These are phyloP conservation scores for Candida quercuum DNA, from an alignment of 805 yeast species.

Conservation along the genomic window DNA sequence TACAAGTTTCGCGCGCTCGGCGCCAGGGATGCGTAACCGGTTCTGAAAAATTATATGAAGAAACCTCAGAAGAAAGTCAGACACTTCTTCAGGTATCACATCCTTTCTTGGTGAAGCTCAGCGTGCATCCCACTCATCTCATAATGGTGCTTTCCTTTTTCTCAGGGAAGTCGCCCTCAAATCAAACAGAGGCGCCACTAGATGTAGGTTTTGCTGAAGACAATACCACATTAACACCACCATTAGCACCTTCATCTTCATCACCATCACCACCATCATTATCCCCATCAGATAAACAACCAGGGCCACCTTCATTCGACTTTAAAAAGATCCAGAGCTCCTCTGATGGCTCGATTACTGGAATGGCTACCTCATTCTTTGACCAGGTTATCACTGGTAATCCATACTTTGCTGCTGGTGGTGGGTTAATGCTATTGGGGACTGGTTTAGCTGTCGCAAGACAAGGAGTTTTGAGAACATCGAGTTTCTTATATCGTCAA, in stretches of 20 bases:
- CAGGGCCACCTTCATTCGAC: constrained; percentile 20
- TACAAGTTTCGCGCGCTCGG: too few relatives aligned
- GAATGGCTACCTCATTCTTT: constrained; percentile 34
- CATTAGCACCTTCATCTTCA: neutral
- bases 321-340: constrained; percentile 15
- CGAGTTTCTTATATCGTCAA: constrained; percentile 71
- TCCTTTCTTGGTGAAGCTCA: too few relatives aligned
- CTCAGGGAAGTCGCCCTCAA: neutral
- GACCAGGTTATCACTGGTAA: constrained; percentile 58
- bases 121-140: too few relatives aligned
- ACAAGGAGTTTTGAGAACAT: constrained; percentile 56
- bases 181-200: neutral
- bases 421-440: constrained; percentile 95
- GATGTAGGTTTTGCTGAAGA: neutral
- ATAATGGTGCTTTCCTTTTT: constrained; percentile 6
- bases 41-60: too few relatives aligned
- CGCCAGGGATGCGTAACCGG: too few relatives aligned
- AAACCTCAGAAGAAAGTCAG: too few relatives aligned
- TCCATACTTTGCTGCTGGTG: constrained; percentile 98
- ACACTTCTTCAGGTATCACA: too few relatives aligned
- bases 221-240: neutral
- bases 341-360: constrained; percentile 21
- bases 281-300: neutral
- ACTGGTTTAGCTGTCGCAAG: constrained; percentile 78
- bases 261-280: constrained; percentile 4